A percentile compares a stretch with the other conserved stretches of the same genome.
Evolutionary conservation across 768 basidiomycete species (phyloP).

Genomic region (Pulveroboletus ravenelii): DNA sequence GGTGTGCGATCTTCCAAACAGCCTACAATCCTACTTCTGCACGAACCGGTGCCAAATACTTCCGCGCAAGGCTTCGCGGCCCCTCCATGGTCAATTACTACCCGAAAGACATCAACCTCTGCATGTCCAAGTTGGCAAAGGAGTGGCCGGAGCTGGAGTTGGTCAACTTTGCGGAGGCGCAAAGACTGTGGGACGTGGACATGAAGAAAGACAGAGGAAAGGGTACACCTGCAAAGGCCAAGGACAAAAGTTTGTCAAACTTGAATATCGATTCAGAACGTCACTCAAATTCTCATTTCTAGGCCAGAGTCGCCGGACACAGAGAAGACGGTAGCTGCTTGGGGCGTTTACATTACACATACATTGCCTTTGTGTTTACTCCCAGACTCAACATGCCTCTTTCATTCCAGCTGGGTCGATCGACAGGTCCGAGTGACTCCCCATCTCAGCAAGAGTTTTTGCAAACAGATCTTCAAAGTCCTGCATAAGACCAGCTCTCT

Average conservation of each 20-base stretch:
- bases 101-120: constrained; percentile 54
- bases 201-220: constrained; percentile 72
- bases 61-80: constrained; percentile 75
- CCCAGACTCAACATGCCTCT: constrained; percentile 17
- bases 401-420: constrained; percentile 20
- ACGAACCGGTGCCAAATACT: constrained; percentile 90
- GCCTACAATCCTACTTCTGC: constrained; percentile 77
- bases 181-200: constrained; percentile 64
- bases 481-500: constrained; percentile 51
- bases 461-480: constrained; percentile 62
- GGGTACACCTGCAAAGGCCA: constrained; percentile 79
- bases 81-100: constrained; percentile 87
- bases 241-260: constrained; percentile 51
- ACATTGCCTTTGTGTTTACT: background rate
- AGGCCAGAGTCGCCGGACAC: constrained; percentile 52
- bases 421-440: constrained; percentile 36
- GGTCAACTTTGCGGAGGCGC: constrained; percentile 61
- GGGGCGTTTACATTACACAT: constrained; percentile 1
- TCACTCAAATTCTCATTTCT: constrained; percentile 5
- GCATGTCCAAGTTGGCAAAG: constrained; percentile 47
- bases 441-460: constrained; percentile 57
- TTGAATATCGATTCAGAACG: background rate
- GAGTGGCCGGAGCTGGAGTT: constrained; percentile 55
- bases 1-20: constrained; percentile 78
- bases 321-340: constrained; percentile 37